These are phyloP conservation scores for Pleurotus salmoneostramineus DNA, from an alignment of 768 basidiomycete species.

Conservation along the genomic window DNA sequence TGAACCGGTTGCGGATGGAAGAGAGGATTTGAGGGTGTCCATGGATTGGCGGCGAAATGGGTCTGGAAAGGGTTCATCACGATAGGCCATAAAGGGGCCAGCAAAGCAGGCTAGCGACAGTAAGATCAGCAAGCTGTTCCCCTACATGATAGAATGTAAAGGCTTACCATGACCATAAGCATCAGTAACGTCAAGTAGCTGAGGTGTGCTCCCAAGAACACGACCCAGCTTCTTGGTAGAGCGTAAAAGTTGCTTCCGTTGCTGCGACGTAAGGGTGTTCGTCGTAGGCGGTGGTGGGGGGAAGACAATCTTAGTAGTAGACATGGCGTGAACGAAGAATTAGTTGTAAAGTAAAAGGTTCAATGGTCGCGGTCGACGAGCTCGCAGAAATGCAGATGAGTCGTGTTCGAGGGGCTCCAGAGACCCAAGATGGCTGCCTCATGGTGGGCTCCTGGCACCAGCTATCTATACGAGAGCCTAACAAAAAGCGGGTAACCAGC, in stretches of 20 bases:
- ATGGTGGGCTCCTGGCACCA: background rate
- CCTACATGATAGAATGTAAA: background rate
- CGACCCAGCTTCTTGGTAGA: conserved; percentile 36
- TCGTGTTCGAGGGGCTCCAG: conserved; percentile 7
- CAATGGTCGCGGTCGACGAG: background rate
- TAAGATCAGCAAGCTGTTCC: background rate
- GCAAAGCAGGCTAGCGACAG: background rate
- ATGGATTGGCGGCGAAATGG: conserved; percentile 6
- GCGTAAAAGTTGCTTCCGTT: conserved; percentile 33
- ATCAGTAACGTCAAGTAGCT: conserved; percentile 25
- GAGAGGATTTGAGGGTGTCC: background rate
- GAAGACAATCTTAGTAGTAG: conserved; percentile 9
- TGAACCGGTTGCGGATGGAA: background rate
- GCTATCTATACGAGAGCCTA: background rate
- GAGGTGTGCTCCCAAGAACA: conserved; percentile 40
- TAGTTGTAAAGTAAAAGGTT: background rate
- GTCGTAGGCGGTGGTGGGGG: conserved; percentile 34
- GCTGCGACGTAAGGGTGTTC: conserved; percentile 31
- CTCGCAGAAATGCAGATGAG: background rate
- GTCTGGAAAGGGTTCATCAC: conserved; percentile 1
- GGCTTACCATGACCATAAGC: conserved; percentile 1
- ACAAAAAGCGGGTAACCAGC: no score
- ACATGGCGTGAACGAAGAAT: background rate
- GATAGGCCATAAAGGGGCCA: background rate
- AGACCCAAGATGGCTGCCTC: background rate